Percentiles rank a stretch among this genome's conserved stretches.
These are phyloP conservation scores for Saccharomycopsis schoenii DNA, from an alignment of 805 yeast species.

Conservation along the genomic window DNA sequence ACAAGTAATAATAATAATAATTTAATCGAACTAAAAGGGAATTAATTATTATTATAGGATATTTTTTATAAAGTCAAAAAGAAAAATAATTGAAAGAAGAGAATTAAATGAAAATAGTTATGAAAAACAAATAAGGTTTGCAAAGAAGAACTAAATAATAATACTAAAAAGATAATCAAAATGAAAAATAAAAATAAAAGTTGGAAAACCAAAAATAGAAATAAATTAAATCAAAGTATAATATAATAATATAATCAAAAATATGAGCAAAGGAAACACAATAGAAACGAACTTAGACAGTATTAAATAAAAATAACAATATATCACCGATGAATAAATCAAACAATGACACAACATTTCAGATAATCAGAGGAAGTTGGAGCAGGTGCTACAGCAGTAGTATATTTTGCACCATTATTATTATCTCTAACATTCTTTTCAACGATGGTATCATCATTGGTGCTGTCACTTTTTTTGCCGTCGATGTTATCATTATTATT, in stretches of 20 bases:
- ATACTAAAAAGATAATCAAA: background rate
- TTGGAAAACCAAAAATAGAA: background rate
- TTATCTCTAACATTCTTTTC: background rate
- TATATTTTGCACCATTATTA: background rate
- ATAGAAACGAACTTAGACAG: no score
- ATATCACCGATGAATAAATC: background rate
- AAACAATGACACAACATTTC: constrained; percentile 6
- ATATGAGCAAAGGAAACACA: background rate
- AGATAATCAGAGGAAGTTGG: background rate
- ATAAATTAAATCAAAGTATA: no score
- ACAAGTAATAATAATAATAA: background rate
- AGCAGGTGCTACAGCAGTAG: background rate
- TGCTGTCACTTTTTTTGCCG: background rate
- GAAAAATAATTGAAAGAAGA: background rate
- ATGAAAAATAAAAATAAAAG: background rate
- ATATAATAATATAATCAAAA: no score
- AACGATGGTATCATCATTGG: background rate
- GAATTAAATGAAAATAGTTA: background rate
- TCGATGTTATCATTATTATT: background rate
- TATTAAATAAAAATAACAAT: background rate
- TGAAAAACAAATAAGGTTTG: background rate
- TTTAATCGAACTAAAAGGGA: background rate
- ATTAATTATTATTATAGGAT: no score
- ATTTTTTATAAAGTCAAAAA: no score
- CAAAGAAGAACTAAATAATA: background rate